phyloP scores from a whole-genome alignment of 208 protist genomes.

The Leishmania guyanensis region DNA sequence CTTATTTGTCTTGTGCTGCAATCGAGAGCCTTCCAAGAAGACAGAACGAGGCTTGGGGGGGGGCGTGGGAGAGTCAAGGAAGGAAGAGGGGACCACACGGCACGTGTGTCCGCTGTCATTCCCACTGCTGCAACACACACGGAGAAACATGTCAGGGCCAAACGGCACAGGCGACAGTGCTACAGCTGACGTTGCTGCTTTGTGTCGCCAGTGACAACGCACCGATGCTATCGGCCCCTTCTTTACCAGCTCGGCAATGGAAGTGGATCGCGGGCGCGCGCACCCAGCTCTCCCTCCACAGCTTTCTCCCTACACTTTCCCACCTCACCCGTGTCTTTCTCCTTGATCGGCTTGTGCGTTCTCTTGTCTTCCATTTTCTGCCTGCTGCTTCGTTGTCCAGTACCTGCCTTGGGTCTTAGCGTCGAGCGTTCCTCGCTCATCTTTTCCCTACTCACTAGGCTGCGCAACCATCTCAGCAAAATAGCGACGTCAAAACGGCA shows the following conservation, averaged over 20 bases:
- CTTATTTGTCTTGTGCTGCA: neutral
- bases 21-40: neutral
- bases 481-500: neutral
- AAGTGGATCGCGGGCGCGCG: neutral
- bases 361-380: neutral
- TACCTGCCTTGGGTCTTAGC: neutral
- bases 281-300: neutral
- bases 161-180: neutral
- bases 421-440: neutral
- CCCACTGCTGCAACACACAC: neutral
- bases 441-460: neutral
- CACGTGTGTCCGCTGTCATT: neutral
- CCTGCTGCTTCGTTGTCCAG: neutral
- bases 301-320: neutral
- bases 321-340: neutral
- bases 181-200: neutral
- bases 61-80: neutral
- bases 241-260: neutral
- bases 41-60: neutral
- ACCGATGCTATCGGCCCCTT: neutral
- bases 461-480: neutral
- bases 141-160: neutral
- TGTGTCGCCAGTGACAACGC: neutral
- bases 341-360: neutral
- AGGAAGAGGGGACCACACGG: neutral